These are phyloP conservation scores for Leptographium procerum DNA, from an alignment of 2,329 filamentous ascomycete genomes.

Conservation along the genomic window DNA sequence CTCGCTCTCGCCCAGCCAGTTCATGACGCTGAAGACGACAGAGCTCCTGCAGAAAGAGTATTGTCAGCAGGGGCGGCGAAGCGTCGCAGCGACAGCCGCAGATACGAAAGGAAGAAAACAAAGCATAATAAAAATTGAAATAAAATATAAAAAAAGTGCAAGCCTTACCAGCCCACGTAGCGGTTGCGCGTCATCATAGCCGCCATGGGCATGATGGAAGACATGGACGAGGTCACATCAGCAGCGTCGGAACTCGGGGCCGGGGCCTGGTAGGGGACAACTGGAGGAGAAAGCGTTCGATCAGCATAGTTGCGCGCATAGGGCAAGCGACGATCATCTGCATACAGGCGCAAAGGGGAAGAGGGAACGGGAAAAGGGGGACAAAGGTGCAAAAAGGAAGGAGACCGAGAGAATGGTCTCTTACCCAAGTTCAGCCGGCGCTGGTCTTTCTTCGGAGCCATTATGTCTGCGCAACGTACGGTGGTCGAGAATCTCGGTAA, in stretches of 20 bases:
- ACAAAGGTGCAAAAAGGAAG: not conserved
- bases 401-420: not conserved
- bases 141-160: not conserved
- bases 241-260: constrained; percentile 47
- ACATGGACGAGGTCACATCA: constrained; percentile 61
- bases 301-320: constrained; percentile 8
- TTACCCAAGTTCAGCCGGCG: constrained; percentile 13
- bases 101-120: too few relatives aligned
- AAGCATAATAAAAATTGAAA: too few relatives aligned
- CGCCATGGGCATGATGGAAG: constrained; percentile 84
- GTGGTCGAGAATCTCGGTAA: not conserved
- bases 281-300: constrained; percentile 32
- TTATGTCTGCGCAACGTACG: not conserved
- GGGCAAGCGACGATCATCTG: not conserved
- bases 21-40: constrained; percentile 63
- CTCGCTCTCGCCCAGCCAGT: constrained; percentile 65
- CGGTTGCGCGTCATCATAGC: constrained; percentile 90
- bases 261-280: constrained; percentile 79
- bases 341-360: too few relatives aligned
- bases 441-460: constrained; percentile 11
- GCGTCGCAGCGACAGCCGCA: too few relatives aligned
- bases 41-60: constrained; percentile 42
- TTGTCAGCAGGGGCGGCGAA: not conserved
- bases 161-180: constrained; percentile 53
- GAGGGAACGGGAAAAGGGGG: too few relatives aligned